A percentile compares a stretch with the other conserved stretches of the same genome.
Evolutionary conservation across 2,329 filamentous ascomycete genomes (phyloP).

Genomic region (Penicillium expansum): DNA sequence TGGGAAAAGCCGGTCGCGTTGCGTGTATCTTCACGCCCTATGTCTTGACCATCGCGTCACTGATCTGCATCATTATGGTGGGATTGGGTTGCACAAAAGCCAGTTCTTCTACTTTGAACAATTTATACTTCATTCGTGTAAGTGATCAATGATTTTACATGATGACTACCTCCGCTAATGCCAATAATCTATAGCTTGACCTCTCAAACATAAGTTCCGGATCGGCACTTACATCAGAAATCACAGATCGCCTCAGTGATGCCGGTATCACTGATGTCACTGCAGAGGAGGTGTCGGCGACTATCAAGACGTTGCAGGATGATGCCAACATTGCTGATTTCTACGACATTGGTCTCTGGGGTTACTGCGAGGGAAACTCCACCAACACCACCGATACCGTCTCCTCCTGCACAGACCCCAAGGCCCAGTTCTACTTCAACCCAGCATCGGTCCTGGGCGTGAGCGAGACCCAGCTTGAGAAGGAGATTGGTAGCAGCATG

Average conservation of each 20-base stretch:
- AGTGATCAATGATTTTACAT: slow-evolving; percentile 7
- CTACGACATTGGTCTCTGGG: slow-evolving; percentile 83
- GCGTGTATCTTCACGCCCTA: slow-evolving; percentile 87
- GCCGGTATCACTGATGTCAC: slow-evolving; percentile 34
- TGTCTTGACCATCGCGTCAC: slow-evolving; percentile 70
- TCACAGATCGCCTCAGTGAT: slow-evolving; percentile 34
- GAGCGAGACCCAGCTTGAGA: slow-evolving; percentile 53
- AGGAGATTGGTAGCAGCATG: slow-evolving; percentile 67
- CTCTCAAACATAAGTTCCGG: slow-evolving; percentile 58
- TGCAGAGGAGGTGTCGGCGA: slow-evolving; percentile 38
- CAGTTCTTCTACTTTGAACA: slow-evolving; percentile 45
- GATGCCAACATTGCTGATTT: slow-evolving; percentile 65
- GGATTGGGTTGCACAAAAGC: slow-evolving; percentile 57
- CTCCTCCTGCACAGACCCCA: slow-evolving; percentile 65
- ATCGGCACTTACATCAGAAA: slow-evolving; percentile 32
- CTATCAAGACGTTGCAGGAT: slow-evolving; percentile 38
- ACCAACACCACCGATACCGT: slow-evolving; percentile 53
- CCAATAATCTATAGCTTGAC: slow-evolving; percentile 49
- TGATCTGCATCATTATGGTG: slow-evolving; percentile 65
- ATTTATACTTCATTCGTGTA: slow-evolving; percentile 57
- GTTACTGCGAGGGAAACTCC: slow-evolving; percentile 69
- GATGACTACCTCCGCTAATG: not conserved
- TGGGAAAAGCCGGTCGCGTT: slow-evolving; percentile 74
- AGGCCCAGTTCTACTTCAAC: slow-evolving; percentile 74
- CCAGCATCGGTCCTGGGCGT: slow-evolving; percentile 66